Evolutionary conservation across 1,284 basidiomycete species (phyloP).

Genomic region (Pseudozyma pruni): DNA sequence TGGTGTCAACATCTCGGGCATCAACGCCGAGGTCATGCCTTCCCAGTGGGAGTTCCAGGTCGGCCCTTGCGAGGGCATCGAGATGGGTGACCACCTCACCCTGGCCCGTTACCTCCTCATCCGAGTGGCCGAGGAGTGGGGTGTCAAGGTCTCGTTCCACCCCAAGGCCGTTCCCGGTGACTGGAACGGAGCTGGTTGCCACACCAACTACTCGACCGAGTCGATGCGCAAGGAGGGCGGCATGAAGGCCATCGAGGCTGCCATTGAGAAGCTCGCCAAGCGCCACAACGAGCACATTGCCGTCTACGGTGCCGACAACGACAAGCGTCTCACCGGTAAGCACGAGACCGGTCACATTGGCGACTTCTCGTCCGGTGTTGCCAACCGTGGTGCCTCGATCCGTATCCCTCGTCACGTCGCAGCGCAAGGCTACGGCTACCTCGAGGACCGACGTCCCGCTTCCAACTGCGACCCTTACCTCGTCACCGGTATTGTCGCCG

Average conservation of each 20-base stretch:
- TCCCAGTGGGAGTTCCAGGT: conserved; percentile 99
- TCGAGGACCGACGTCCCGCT: conserved; percentile 73
- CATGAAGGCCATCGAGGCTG: conserved; percentile 91
- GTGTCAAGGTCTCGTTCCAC: conserved; percentile 94
- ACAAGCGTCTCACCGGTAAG: conserved; percentile 66
- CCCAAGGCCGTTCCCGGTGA: conserved; percentile 97
- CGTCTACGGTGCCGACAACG: conserved; percentile 68
- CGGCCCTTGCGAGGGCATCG: conserved; percentile 95
- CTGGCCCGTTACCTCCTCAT: conserved; percentile 66
- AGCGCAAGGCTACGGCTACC: conserved; percentile 90
- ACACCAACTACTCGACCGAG: conserved; percentile 69
- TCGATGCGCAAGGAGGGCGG: conserved; percentile 71
- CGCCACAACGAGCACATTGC: conserved; percentile 69
- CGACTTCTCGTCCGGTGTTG: conserved; percentile 91
- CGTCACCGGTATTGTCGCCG: conserved; percentile 78
- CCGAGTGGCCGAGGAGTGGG: conserved; percentile 89
- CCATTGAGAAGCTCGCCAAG: conserved; percentile 76
- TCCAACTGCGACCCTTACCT: conserved; percentile 88
- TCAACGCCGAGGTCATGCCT: conserved; percentile 99
- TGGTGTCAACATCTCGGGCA: conserved; percentile 97
- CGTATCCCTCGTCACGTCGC: conserved; percentile 89
- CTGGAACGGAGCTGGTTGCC: conserved; percentile 98
- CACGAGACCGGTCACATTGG: conserved; percentile 94
- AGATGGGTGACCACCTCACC: conserved; percentile 85
- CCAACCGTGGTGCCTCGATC: conserved; percentile 84